A percentile compares a stretch with the other conserved stretches of the same genome.
Evolutionary conservation across 2,329 filamentous ascomycete genomes (phyloP).

Genomic region (Monilinia laxa): DNA sequence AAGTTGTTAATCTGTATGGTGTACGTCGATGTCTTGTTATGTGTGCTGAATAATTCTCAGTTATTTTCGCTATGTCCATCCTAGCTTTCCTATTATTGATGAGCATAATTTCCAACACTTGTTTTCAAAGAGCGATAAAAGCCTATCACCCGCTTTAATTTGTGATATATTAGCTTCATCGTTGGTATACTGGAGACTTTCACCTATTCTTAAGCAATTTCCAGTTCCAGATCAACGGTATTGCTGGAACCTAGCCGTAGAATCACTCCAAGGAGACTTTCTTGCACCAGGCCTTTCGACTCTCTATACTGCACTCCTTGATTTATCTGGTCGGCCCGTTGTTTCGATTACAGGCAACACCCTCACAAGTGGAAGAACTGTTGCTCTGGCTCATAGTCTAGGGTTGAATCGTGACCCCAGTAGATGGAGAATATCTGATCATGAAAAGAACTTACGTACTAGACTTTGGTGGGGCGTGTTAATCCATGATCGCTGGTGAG

Average conservation of each 20-base stretch:
- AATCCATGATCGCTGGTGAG: conserved; percentile 56
- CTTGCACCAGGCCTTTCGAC: conserved; percentile 58
- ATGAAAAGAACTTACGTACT: conserved; percentile 53
- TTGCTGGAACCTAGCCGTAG: conserved; percentile 61
- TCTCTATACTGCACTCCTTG: conserved; percentile 56
- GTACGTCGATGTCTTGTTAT: conserved; percentile 22
- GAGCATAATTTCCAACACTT: conserved; percentile 5
- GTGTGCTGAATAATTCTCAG: conserved; percentile 37
- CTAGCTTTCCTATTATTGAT: conserved; percentile 58
- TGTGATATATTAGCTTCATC: conserved; percentile 59
- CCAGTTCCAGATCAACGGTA: conserved; percentile 58
- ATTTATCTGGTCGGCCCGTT: conserved; percentile 59
- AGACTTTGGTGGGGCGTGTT: conserved; percentile 57
- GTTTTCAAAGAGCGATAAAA: conserved; percentile 44
- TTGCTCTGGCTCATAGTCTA: conserved; percentile 54
- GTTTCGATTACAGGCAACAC: conserved; percentile 60
- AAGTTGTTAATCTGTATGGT: conserved; percentile 51
- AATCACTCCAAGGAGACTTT: conserved; percentile 59
- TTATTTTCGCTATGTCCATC: conserved; percentile 56
- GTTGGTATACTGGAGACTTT: conserved; percentile 57
- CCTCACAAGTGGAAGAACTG: conserved; percentile 50
- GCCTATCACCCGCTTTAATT: conserved; percentile 53
- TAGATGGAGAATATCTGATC: conserved; percentile 52
- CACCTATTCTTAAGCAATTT: conserved; percentile 45
- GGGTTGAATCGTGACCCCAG: conserved; percentile 55